These are phyloP conservation scores for Cerioporus squamosus DNA, from an alignment of 1,284 basidiomycete genomes.

Conservation along the genomic window DNA sequence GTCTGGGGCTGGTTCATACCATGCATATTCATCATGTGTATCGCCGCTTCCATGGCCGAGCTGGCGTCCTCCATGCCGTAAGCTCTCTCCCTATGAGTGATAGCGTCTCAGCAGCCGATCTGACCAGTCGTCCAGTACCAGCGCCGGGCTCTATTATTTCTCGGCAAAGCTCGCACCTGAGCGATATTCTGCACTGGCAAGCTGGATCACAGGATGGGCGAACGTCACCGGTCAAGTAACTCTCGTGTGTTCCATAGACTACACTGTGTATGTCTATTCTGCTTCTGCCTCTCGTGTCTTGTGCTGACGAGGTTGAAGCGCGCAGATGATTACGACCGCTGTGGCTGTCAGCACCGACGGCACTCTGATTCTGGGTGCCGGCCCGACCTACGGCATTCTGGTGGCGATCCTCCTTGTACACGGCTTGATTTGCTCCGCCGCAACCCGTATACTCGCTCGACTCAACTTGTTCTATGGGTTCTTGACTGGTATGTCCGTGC, in stretches of 20 bases:
- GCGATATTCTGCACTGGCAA: slow-evolving; percentile 61
- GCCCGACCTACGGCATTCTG: slow-evolving; percentile 68
- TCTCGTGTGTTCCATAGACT: slow-evolving; percentile 75
- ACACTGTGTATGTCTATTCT: slow-evolving; percentile 51
- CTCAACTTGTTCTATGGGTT: slow-evolving; percentile 70
- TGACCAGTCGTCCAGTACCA: slow-evolving; percentile 23
- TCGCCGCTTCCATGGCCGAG: slow-evolving; percentile 73
- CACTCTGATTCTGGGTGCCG: slow-evolving; percentile 49
- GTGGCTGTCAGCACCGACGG: slow-evolving; percentile 64
- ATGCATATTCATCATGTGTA: slow-evolving; percentile 63
- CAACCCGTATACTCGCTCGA: slow-evolving; percentile 64
- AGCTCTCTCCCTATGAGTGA: slow-evolving; percentile 29
- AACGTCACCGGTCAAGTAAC: slow-evolving; percentile 65
- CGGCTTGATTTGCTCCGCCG: slow-evolving; percentile 72
- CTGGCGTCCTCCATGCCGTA: slow-evolving; percentile 77
- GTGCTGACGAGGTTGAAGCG: slow-evolving; percentile 35
- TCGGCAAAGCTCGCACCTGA: slow-evolving; percentile 71
- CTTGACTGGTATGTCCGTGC: slow-evolving; percentile 53
- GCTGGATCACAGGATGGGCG: slow-evolving; percentile 78
- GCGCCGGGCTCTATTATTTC: slow-evolving; percentile 75
- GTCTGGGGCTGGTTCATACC: slow-evolving; percentile 80
- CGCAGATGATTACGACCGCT: slow-evolving; percentile 77
- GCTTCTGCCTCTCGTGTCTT: not conserved
- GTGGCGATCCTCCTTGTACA: slow-evolving; percentile 62
- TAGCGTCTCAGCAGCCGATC: too few species aligned